These are phyloP conservation scores for Mycena rebaudengoi DNA, from an alignment of 768 basidiomycete species.

Conservation along the genomic window DNA sequence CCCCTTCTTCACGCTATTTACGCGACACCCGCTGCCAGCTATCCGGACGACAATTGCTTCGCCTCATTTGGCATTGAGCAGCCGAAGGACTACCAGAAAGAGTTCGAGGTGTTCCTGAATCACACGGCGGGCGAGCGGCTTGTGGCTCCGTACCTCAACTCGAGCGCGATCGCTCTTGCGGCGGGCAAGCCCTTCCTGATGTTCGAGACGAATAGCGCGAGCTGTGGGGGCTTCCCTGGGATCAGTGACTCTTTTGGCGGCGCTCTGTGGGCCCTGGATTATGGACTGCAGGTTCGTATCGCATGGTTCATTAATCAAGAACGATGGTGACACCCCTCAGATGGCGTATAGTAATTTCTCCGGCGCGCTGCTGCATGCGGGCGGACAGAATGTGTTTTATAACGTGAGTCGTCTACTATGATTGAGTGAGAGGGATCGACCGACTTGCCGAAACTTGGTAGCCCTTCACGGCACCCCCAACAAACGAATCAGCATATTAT, in stretches of 20 bases:
- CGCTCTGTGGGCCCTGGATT: conserved; percentile 72
- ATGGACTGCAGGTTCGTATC: conserved; percentile 50
- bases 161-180: conserved; percentile 6
- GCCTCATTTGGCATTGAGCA: conserved; percentile 44
- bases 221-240: conserved; percentile 74
- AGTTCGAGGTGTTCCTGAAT: conserved; percentile 46
- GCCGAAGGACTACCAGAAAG: conserved; percentile 51
- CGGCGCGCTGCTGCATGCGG: conserved; percentile 63
- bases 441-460: conserved; percentile 28
- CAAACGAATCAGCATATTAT: conserved; percentile 50
- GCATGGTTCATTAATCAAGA: conserved; percentile 16
- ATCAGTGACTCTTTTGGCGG: conserved; percentile 69
- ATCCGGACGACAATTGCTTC: conserved; percentile 68
- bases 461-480: conserved; percentile 48
- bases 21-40: conserved; percentile 40
- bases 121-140: conserved; percentile 13
- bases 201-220: conserved; percentile 78
- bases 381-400: conserved; percentile 74
- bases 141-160: background rate
- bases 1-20: background rate
- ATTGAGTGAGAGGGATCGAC: background rate
- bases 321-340: conserved; percentile 26
- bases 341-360: conserved; percentile 68
- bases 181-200: conserved; percentile 51
- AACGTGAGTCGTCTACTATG: conserved; percentile 68